A percentile compares a stretch with the other conserved stretches of the same genome.
phyloP scores from a whole-genome alignment of 2,329 filamentous ascomycete species.

The Tolypocladium pustulatum region DNA sequence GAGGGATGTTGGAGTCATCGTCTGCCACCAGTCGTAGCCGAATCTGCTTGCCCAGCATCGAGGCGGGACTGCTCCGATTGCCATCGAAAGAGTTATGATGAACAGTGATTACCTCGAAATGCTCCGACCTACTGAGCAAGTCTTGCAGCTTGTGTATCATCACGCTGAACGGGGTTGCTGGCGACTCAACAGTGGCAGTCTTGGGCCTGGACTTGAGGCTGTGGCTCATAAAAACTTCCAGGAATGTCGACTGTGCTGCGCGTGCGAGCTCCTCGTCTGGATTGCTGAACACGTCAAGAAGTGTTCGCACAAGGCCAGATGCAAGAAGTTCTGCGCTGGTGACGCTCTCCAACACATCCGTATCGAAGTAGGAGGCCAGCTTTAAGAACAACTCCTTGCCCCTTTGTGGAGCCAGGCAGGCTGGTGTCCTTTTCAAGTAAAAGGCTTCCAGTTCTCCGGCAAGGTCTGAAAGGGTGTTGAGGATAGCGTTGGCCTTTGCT shows the following conservation, averaged over 20 bases:
- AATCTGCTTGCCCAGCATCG: slow-evolving; percentile 94
- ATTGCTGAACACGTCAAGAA: slow-evolving; percentile 74
- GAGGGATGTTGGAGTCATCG: slow-evolving; percentile 81
- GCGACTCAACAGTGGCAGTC: slow-evolving; percentile 55
- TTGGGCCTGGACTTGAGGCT: slow-evolving; percentile 55
- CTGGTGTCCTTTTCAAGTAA: slow-evolving; percentile 48
- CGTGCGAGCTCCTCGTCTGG: slow-evolving; percentile 49
- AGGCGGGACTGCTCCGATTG: slow-evolving; percentile 80
- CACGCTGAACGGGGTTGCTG: slow-evolving; percentile 77
- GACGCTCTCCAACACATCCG: slow-evolving; percentile 80
- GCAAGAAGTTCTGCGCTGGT: slow-evolving; percentile 91
- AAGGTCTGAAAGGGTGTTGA: slow-evolving; percentile 61
- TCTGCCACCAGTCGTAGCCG: slow-evolving; percentile 81
- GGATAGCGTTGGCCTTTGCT: slow-evolving; percentile 65
- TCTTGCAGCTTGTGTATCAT: slow-evolving; percentile 93
- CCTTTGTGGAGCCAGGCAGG: slow-evolving; percentile 31
- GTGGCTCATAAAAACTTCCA: slow-evolving; percentile 85
- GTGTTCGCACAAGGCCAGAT: slow-evolving; percentile 75
- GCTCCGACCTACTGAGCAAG: slow-evolving; percentile 87
- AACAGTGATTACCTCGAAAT: slow-evolving; percentile 95
- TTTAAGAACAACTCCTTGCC: slow-evolving; percentile 61
- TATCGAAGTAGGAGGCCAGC: slow-evolving; percentile 76
- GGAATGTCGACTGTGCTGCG: slow-evolving; percentile 70
- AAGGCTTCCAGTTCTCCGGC: slow-evolving; percentile 62
- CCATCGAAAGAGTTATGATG: slow-evolving; percentile 87